Base-by-base conservation (phyloP, 139 green algal genomes). In the Haematococcus lacustris region DNA sequence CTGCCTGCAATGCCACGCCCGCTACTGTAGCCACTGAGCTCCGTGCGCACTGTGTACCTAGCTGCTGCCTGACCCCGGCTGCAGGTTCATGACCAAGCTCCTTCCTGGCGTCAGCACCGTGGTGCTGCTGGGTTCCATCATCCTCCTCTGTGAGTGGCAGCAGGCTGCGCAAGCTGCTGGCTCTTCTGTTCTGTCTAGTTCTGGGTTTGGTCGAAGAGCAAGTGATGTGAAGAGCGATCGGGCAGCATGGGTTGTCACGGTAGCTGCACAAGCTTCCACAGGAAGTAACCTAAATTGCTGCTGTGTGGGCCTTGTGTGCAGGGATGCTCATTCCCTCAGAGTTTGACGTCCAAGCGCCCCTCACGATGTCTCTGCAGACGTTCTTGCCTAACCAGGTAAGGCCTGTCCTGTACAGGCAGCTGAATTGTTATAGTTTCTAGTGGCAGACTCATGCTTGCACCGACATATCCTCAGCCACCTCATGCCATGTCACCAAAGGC, bases 391-490 rank as follows among this genome's bases (percentile, higher is more conserved):
- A 40, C 25, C 60, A 38, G 4, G 40, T 76, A n/a, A n/a, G n/a
- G n/a, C n/a, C n/a, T 21, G 60, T 40, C 3, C 23, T 28, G 3
- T 59, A 76, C 60, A 76, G 5, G 59, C 70, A 76, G 59, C 70
- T 40, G 39, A 70, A 76, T 40, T 76, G 32, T 70, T 76, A 26
- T 59, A 71, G 28, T 13, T 62, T 3, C 59, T 59, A 25, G 28
- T 34, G 26, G 21, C 53, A 7, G 53, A 4, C 53, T 35, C 53
- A 26, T 26, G 23, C 53, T 23, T 64, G 4, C 9, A 35, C 21
- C 53, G 23, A 23, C 23, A 64, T 30, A 7, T 64, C 26, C 23
- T n/a, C n/a, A n/a, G n/a, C n/a, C n/a, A n/a, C n/a, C n/a, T n/a
- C n/a, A n/a, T n/a, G n/a, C n/a, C n/a, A n/a, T n/a, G n/a, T n/a